Base-by-base conservation (phyloP, 208 protist species). In the Borovskyia barvae region DNA sequence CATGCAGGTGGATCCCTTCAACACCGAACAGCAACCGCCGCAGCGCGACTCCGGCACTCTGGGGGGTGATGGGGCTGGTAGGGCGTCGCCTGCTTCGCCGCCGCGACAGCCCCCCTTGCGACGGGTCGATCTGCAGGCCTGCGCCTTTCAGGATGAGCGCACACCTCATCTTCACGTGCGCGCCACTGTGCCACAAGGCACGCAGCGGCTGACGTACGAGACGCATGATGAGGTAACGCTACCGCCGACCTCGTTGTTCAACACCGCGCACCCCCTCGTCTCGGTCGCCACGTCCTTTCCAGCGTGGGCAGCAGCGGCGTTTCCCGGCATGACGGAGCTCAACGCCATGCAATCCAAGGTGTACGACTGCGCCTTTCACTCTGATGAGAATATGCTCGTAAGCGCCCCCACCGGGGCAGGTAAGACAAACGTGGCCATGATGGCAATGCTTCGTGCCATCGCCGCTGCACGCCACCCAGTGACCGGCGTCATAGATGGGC, bases 381-480 rank as follows among this genome's bases (percentile, higher is more conserved):
- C 72, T 3, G 80, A 94, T 47, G 94, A 99, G 42, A 99, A 99
- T 78, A 87, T 99, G 72, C 88, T 99, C 25, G 63, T 99, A 5
- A 99, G 97, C 63, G 95, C 96, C 5, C 98, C 98, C n/a, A 99
- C 99, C 20, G 98, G 98, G 29, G 97, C 98, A 3, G 99, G 99
- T 43, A 99, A 99, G 77, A 99, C 99, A 30, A 99, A 99, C 78
- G 96, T 99, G 19, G 99, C 99, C n/a, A 93, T 99, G 82, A 92
- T 99, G 51, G 72, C 89, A 11, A 99, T 99, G 54, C 85, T 99
- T 6, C 93, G 97, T 19, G 92, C 96, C 46, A 59, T 85, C 53
- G 66, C 39, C 20, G 84, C 82, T 25, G 61, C 76, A 19, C 72
- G 48, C 11, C 40, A 59, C 43, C 37, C 25, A 7, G 25, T 14